phyloP scores from a whole-genome alignment of 257 asterid species.

The Striga asiatica region DNA sequence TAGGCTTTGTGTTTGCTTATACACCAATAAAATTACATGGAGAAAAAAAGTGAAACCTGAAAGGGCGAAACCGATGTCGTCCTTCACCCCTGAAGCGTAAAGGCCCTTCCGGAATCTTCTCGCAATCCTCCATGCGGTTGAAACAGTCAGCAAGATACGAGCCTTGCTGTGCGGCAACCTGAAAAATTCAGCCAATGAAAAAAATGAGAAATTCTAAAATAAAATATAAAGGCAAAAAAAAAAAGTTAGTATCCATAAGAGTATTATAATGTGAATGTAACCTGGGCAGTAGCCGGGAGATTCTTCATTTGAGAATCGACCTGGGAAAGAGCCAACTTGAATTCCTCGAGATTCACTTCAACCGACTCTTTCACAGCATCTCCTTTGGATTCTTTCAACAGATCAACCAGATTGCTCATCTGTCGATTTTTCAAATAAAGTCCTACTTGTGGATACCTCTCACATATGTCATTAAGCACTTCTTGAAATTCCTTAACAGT shows the following conservation, averaged over 20 bases:
- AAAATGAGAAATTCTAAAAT: too few species aligned
- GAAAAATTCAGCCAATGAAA: not conserved
- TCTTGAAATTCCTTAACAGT: constrained; percentile 80
- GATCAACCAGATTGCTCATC: constrained; percentile 55
- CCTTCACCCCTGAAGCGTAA: constrained; percentile 92
- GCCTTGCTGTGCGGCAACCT: constrained; percentile 99
- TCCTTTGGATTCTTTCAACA: constrained; percentile 52
- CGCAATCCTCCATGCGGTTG: constrained; percentile 86
- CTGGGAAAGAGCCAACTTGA: constrained; percentile 72
- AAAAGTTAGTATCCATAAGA: not conserved
- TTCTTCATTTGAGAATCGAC: constrained; percentile 89
- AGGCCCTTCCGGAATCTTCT: constrained; percentile 88
- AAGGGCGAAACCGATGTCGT: constrained; percentile 86
- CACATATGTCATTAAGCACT: constrained; percentile 72
- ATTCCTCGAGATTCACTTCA: constrained; percentile 78
- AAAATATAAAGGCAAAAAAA: not conserved
- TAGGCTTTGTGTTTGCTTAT: not conserved
- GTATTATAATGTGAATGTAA: constrained; percentile 11
- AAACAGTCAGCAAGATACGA: constrained; percentile 85
- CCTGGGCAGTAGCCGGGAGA: constrained; percentile 99
- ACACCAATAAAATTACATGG: not conserved
- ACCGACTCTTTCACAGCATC: constrained; percentile 47
- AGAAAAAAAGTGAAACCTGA: constrained; percentile 41
- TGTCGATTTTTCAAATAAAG: constrained; percentile 57
- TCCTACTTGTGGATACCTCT: constrained; percentile 82